Conservation (phyloP, 2,329 filamentous ascomycete species). For the Hymenoscyphus infarciens region DNA sequence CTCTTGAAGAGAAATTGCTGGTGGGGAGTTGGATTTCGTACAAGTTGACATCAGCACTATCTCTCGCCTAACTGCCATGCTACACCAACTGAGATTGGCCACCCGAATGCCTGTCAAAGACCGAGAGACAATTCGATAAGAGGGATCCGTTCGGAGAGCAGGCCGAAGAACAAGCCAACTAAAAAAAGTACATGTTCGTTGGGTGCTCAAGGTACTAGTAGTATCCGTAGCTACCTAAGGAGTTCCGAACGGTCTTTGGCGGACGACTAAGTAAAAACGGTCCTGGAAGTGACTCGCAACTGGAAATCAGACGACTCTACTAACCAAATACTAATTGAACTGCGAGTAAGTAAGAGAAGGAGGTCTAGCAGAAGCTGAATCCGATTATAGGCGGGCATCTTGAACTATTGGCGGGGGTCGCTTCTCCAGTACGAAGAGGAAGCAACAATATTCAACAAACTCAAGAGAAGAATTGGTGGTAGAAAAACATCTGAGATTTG, state of each 20-base stretch:
- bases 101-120: neutral
- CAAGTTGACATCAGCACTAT: conserved; percentile 2
- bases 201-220: neutral
- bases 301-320: neutral
- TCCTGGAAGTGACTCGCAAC: neutral
- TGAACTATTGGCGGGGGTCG: neutral
- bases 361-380: neutral
- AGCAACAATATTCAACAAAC: neutral
- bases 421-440: neutral
- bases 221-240: neutral
- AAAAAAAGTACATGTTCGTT: neutral
- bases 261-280: neutral
- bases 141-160: neutral
- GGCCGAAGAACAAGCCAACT: neutral
- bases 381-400: neutral
- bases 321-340: neutral
- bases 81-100: neutral
- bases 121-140: neutral
- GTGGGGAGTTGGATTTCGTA: neutral
- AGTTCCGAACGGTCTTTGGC: neutral
- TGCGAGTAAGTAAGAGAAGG: neutral
- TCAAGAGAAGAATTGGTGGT: neutral
- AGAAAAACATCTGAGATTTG: neutral
- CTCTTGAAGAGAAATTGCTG: neutral
- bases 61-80: conserved; percentile 1